A percentile compares a stretch with the other conserved stretches of the same genome.
Conservation (phyloP, 306 rosid genomes). For the Trifolium subterraneum region DNA sequence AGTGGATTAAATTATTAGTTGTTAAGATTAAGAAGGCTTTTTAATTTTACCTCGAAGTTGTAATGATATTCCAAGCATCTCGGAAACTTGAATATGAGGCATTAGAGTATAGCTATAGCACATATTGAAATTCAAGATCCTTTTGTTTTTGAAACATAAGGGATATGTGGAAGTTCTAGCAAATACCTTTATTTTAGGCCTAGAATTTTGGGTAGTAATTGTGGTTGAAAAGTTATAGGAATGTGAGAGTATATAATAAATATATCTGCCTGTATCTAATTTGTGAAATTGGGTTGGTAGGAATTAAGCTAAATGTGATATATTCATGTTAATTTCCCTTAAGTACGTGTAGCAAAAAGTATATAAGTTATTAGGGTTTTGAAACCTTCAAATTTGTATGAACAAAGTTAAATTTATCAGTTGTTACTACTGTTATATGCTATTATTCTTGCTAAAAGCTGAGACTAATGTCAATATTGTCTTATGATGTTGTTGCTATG, state of each 20-base stretch:
- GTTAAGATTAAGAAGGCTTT: slow-evolving; percentile 32
- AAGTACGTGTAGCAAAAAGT: slow-evolving; percentile 23
- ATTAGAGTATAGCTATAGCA: slow-evolving; percentile 28
- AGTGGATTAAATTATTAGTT: slow-evolving; percentile 35
- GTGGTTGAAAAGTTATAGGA: neutral
- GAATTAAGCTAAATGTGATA: slow-evolving; percentile 6
- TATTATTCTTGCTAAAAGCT: neutral
- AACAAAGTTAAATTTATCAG: neutral
- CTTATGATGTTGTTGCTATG: neutral
- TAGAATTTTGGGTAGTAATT: neutral
- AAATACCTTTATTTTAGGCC: neutral
- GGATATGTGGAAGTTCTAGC: neutral
- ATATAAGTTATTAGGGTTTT: neutral
- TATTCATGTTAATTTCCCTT: slow-evolving; percentile 6
- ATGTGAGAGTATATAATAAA: neutral
- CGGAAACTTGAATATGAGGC: slow-evolving; percentile 3
- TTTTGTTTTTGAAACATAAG: neutral
- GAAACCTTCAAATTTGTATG: neutral
- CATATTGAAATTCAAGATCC: slow-evolving; percentile 31
- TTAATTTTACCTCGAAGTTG: slow-evolving; percentile 12
- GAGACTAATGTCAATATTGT: too few relatives aligned
- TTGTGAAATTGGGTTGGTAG: neutral
- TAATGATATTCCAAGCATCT: neutral
- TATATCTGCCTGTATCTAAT: neutral
- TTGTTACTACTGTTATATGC: neutral